phyloP scores from a whole-genome alignment of 2,329 filamentous ascomycete genomes.

The Clarireedia homoeocarpa region DNA sequence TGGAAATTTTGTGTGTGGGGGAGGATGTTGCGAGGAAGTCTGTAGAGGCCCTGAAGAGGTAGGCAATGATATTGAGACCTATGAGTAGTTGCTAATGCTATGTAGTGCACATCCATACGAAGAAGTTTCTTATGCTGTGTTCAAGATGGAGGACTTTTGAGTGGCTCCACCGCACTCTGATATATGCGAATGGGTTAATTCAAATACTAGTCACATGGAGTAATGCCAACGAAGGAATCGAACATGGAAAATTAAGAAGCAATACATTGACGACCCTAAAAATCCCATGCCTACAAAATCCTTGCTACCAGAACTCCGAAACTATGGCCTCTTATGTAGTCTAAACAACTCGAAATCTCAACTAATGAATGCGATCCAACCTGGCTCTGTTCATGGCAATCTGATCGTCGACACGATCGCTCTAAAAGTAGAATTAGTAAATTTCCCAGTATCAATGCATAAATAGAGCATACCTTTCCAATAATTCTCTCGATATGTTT shows the following conservation, averaged over 20 bases:
- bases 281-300: neutral
- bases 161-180: no score
- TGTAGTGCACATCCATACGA: neutral
- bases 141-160: conserved; percentile 1
- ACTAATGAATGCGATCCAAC: conserved; percentile 28
- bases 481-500: conserved; percentile 69
- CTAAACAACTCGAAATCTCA: neutral
- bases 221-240: neutral
- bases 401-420: conserved; percentile 73
- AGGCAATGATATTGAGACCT: conserved; percentile 23
- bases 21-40: conserved; percentile 46
- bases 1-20: conserved; percentile 55
- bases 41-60: conserved; percentile 59
- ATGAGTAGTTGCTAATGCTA: neutral
- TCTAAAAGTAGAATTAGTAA: conserved; percentile 43
- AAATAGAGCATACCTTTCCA: conserved; percentile 54
- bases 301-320: neutral
- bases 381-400: conserved; percentile 67
- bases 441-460: neutral
- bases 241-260: neutral
- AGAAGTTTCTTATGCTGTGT: neutral
- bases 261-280: neutral
- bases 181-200: no score
- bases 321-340: neutral
- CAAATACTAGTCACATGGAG: neutral